Evolutionary conservation across 2,329 filamentous ascomycete species (phyloP).

Genomic region (Fusarium tuaranense): DNA sequence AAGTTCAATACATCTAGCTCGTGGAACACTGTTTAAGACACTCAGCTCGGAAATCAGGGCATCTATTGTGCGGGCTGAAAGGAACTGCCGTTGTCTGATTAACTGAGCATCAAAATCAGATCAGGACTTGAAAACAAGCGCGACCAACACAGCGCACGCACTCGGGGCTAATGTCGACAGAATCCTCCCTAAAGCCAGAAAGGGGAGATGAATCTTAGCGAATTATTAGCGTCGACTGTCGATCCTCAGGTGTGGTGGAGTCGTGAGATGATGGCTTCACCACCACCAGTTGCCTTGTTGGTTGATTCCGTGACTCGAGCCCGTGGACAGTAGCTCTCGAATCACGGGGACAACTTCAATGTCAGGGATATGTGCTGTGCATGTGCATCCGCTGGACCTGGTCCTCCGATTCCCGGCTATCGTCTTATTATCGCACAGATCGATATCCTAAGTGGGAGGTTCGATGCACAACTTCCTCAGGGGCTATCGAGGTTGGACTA

Average conservation of each 20-base stretch:
- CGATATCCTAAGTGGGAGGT: not conserved
- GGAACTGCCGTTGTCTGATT: not conserved
- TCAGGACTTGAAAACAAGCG: slow-evolving; percentile 2
- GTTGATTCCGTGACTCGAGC: not conserved
- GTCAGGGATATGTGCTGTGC: not conserved
- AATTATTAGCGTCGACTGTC: not conserved
- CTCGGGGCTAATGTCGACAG: not conserved
- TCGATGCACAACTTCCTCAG: not conserved
- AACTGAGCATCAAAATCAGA: not conserved
- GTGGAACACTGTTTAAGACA: slow-evolving; percentile 9
- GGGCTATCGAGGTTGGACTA: not conserved
- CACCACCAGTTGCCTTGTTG: not conserved
- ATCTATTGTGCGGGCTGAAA: slow-evolving; percentile 3
- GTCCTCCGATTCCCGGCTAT: not conserved
- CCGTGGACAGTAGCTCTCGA: not conserved
- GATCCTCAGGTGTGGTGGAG: slow-evolving; percentile 2
- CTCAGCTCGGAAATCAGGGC: not conserved
- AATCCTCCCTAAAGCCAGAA: not conserved
- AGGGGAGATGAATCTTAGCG: slow-evolving; percentile 9
- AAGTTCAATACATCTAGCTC: slow-evolving; percentile 4
- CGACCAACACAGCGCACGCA: not conserved
- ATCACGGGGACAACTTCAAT: not conserved
- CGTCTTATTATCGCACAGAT: not conserved
- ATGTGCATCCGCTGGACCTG: not conserved
- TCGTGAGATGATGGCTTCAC: not conserved